These are phyloP conservation scores for Hymenoscyphus occultus DNA, from an alignment of 2,329 filamentous ascomycete species.

Conservation along the genomic window DNA sequence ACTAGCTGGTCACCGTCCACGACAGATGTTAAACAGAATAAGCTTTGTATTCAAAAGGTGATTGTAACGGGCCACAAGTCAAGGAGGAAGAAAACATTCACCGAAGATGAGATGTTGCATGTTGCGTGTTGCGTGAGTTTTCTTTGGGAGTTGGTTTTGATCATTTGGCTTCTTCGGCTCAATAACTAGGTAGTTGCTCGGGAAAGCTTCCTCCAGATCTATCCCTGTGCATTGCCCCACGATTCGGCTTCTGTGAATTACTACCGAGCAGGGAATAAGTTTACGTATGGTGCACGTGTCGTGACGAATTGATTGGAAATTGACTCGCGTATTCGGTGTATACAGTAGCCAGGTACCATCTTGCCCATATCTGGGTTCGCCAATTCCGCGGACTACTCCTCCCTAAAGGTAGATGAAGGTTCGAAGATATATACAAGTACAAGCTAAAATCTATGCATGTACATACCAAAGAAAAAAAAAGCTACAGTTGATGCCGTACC, in stretches of 20 bases:
- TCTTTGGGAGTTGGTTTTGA: neutral
- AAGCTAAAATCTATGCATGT: neutral
- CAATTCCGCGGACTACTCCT: no score
- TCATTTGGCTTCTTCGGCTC: neutral
- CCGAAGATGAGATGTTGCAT: neutral
- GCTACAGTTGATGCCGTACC: no score
- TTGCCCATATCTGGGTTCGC: neutral
- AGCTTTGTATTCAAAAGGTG: neutral
- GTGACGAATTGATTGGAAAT: neutral
- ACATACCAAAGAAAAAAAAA: neutral
- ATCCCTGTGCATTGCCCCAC: constrained; percentile 22
- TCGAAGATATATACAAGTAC: no score
- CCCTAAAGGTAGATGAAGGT: no score
- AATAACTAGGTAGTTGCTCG: neutral
- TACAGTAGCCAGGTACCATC: neutral
- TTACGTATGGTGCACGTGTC: neutral
- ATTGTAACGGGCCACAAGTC: neutral
- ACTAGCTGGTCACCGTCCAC: no score
- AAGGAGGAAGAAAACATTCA: neutral
- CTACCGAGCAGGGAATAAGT: constrained; percentile 17
- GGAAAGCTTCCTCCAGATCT: neutral
- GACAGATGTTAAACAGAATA: no score
- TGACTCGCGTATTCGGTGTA: neutral
- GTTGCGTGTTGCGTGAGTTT: neutral
- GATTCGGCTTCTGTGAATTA: constrained; percentile 23